Base-by-base conservation (phyloP, 139 green algal species). In the Chlorella sp. region DNA sequence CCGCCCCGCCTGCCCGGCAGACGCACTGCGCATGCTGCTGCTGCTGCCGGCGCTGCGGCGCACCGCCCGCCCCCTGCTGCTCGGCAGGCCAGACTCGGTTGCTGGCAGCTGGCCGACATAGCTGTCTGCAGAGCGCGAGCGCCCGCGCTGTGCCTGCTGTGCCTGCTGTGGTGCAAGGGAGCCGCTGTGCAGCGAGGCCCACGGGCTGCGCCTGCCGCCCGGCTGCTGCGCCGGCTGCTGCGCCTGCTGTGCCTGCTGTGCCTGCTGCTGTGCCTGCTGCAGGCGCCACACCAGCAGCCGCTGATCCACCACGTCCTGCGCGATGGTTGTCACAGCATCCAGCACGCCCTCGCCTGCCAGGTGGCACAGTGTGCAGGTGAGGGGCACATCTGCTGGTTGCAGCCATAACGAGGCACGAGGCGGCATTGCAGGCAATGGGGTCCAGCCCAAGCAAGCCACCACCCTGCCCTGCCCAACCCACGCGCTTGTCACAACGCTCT, bases 251-350 rank as follows among this genome's bases (percentile, higher is more conserved):
- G 72, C 41, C 41, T 44, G 34, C 14, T 20, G 72, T 22, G 32
- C 32, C 43, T 78, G 20, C 72, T 64, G 56, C 56, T 64, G 56
- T 20, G 17, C n/a, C 70, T 76, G 70, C 70, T 76, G 70, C 70
- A n/a, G 38, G 11, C 48, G 70, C 38, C 28, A 60, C 51, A 60
- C 11, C 51, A 60, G 40, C 20, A 54, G 40, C 38, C 40, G 70
- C 70, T 56, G 36, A 7, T 40, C 38, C 32, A 82, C 17, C 17
- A 73, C 58, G 26, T 73, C 56, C 28, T 82, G 76, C 26, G 58
- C 58, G 16, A 82, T 82, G 40, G 24, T 19, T 4, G 38, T 9
- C 14, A 82, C 54, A 28, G 40, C 56, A 5, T 11, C 54, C 24
- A 13, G 8, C 13, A 73, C 76, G 1, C 76, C 76, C 26, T 82